Percentiles rank a stretch among this genome's conserved stretches.
Conservation (phyloP, 2,329 filamentous ascomycete genomes). For the Hymenoscyphus linearis region DNA sequence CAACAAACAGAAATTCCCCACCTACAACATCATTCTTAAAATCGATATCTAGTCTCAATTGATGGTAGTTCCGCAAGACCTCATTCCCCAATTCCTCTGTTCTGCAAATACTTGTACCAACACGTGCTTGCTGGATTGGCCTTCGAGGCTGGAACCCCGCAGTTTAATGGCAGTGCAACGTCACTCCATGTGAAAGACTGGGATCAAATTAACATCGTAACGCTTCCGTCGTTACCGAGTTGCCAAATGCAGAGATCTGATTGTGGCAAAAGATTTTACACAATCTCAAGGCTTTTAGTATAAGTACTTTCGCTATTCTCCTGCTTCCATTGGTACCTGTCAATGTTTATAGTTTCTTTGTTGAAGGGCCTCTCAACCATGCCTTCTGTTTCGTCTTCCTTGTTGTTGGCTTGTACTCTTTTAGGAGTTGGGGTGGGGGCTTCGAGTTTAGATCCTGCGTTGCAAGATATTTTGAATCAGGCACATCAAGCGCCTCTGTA, state of each 20-base stretch:
- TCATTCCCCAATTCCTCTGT: background rate
- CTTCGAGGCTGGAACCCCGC: background rate
- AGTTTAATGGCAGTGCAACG: background rate
- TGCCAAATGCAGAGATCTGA: background rate
- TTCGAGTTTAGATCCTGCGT: constrained; percentile 38
- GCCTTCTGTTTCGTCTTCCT: constrained; percentile 14
- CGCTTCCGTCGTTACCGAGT: background rate
- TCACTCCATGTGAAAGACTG: background rate
- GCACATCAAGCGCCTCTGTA: constrained; percentile 48
- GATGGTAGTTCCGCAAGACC: background rate
- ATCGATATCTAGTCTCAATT: background rate
- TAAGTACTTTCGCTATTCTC: background rate
- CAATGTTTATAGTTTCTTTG: no score
- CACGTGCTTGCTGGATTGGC: background rate
- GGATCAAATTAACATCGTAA: background rate
- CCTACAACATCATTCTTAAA: background rate
- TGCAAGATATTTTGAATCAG: constrained; percentile 52
- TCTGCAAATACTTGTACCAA: background rate
- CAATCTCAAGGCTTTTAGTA: background rate
- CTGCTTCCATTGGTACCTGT: no score
- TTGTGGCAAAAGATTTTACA: background rate
- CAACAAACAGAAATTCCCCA: background rate
- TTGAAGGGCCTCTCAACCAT: constrained; percentile 10
- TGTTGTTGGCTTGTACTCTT: constrained; percentile 11
- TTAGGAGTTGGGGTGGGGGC: constrained; percentile 4